These are phyloP conservation scores for Ilyonectria mors-panacis DNA, from an alignment of 2,329 filamentous ascomycete genomes.

Conservation along the genomic window DNA sequence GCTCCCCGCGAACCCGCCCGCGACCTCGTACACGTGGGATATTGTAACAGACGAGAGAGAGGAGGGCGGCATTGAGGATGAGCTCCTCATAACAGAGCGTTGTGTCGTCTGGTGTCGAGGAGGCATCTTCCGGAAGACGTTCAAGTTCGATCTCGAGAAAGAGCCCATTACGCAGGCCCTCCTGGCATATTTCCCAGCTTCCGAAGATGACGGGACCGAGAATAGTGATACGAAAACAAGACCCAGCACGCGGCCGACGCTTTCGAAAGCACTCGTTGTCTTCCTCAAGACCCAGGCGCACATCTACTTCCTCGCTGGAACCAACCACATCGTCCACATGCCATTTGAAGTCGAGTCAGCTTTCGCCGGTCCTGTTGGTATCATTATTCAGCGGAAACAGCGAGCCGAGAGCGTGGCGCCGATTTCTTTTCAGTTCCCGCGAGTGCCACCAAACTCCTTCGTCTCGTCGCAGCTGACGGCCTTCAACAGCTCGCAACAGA, in stretches of 20 bases:
- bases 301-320: constrained; percentile 90
- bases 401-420: constrained; percentile 65
- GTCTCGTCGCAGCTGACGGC: constrained; percentile 76
- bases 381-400: constrained; percentile 88
- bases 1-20: constrained; percentile 76
- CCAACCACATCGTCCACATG: constrained; percentile 90
- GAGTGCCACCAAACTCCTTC: constrained; percentile 87
- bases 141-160: constrained; percentile 88
- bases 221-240: constrained; percentile 27
- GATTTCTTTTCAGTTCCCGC: constrained; percentile 69
- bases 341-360: constrained; percentile 94
- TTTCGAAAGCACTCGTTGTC: constrained; percentile 84
- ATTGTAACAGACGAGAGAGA: constrained; percentile 63
- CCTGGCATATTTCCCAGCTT: constrained; percentile 83
- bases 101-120: constrained; percentile 93
- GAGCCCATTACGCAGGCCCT: constrained; percentile 90
- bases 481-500: constrained; percentile 65
- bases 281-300: constrained; percentile 94
- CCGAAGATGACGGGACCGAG: constrained; percentile 55
- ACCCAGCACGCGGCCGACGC: constrained; percentile 40
- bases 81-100: constrained; percentile 81
- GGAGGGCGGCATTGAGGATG: constrained; percentile 74
- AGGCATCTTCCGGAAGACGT: constrained; percentile 86
- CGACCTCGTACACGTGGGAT: constrained; percentile 83
- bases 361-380: constrained; percentile 84